These are phyloP conservation scores for Margaritispora aquatica DNA, from an alignment of 495 filamentous ascomycete genomes.

Conservation along the genomic window DNA sequence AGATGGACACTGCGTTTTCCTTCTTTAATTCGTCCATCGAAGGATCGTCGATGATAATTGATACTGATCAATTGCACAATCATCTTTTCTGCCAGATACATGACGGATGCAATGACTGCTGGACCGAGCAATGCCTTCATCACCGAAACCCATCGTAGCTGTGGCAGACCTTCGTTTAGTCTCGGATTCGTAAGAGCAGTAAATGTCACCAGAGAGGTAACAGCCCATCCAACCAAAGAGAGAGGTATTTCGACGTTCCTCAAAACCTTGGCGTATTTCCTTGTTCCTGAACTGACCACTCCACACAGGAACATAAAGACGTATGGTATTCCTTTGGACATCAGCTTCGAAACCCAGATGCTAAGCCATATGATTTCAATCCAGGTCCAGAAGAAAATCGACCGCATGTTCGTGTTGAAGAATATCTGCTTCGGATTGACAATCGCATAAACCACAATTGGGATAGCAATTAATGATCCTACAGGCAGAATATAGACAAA, in stretches of 20 bases:
- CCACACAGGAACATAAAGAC: constrained; percentile 85
- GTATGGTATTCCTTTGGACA: constrained; percentile 69
- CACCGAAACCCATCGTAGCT: constrained; percentile 34
- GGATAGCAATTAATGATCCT: constrained; percentile 66
- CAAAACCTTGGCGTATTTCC: constrained; percentile 86
- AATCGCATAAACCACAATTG: constrained; percentile 54
- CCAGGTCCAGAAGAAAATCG: constrained; percentile 84
- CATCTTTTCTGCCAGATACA: constrained; percentile 75
- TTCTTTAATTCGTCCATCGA: constrained; percentile 77
- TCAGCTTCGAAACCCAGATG: constrained; percentile 81
- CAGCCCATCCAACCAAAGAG: constrained; percentile 79
- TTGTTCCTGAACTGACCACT: constrained; percentile 82
- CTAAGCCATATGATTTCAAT: constrained; percentile 85
- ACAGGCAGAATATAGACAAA: constrained; percentile 83
- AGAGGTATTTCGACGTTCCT: constrained; percentile 75
- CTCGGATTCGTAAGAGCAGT: constrained; percentile 48
- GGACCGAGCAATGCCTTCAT: constrained; percentile 71
- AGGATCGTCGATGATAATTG: constrained; percentile 91
- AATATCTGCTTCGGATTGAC: constrained; percentile 43
- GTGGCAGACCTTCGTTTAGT: constrained; percentile 1
- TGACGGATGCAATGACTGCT: constrained; percentile 65
- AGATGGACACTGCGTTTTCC: constrained; percentile 81
- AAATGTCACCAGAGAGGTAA: constrained; percentile 77
- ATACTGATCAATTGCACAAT: constrained; percentile 90
- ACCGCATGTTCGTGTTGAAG: constrained; percentile 48